Conservation (phyloP, 2,329 filamentous ascomycete species). For the Monosporascus sp. region DNA sequence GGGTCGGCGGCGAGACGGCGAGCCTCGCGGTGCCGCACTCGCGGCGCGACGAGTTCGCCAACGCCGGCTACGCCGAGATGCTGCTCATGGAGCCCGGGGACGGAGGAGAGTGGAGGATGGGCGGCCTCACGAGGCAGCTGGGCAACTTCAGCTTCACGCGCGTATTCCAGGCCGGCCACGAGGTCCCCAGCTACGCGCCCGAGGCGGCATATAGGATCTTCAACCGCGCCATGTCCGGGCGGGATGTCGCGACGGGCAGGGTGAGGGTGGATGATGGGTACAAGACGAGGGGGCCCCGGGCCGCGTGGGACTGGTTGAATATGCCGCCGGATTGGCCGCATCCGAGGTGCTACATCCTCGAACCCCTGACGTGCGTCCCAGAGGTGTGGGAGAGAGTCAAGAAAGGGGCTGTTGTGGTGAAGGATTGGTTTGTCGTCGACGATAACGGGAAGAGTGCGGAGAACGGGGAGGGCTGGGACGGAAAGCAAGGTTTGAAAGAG, state of each 20-base stretch:
- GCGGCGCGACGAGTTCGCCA: background rate
- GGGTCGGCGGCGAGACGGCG: constrained; percentile 49
- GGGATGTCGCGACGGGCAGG: constrained; percentile 43
- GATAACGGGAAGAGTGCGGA: background rate
- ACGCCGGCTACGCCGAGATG: background rate
- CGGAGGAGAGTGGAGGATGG: background rate
- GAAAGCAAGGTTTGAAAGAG: no score
- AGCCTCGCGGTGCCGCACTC: constrained; percentile 33
- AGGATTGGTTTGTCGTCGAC: constrained; percentile 17
- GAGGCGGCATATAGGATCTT: constrained; percentile 2
- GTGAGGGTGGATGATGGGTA: constrained; percentile 40
- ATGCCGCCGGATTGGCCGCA: constrained; percentile 10
- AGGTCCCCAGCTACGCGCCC: constrained; percentile 38
- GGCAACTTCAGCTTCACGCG: constrained; percentile 58
- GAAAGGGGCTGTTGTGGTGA: constrained; percentile 11
- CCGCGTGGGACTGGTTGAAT: constrained; percentile 39
- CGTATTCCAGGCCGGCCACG: constrained; percentile 50
- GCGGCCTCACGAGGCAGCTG: constrained; percentile 59
- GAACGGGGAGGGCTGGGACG: no score
- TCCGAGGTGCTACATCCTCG: constrained; percentile 14
- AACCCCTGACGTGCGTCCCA: constrained; percentile 8
- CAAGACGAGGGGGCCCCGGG: constrained; percentile 13
- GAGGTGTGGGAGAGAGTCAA: constrained; percentile 14
- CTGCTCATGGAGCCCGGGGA: background rate
- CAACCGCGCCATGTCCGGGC: constrained; percentile 39